These are phyloP conservation scores for Collybia nuda DNA, from an alignment of 768 basidiomycete genomes.

Conservation along the genomic window DNA sequence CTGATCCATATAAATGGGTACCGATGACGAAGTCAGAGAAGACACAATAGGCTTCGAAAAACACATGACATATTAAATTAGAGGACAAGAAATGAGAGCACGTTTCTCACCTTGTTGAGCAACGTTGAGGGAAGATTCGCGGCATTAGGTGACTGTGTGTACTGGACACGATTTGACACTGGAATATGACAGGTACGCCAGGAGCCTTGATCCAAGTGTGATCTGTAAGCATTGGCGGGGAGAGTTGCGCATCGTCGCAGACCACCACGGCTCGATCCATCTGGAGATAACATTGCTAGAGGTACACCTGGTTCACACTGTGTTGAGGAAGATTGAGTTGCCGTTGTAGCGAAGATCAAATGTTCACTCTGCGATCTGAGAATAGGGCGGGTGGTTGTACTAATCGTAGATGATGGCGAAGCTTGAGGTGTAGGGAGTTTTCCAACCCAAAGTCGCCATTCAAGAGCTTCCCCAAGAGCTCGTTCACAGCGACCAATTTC, in stretches of 20 bases:
- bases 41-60: neutral
- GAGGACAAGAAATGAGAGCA: too few relatives aligned
- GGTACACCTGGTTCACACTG: constrained; percentile 10
- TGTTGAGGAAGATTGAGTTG: constrained; percentile 20
- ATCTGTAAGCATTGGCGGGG: constrained; percentile 30
- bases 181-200: too few relatives aligned
- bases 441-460: constrained; percentile 93
- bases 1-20: constrained; percentile 1
- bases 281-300: neutral
- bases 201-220: too few relatives aligned
- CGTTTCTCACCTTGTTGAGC: too few relatives aligned
- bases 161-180: too few relatives aligned
- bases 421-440: constrained; percentile 43
- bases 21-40: neutral
- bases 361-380: constrained; percentile 54
- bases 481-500: constrained; percentile 91
- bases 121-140: too few relatives aligned
- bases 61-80: too few relatives aligned
- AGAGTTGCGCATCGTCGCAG: constrained; percentile 43
- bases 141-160: too few relatives aligned
- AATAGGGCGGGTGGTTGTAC: constrained; percentile 33
- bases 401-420: constrained; percentile 16
- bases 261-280: constrained; percentile 8
- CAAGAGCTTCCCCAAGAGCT: constrained; percentile 80
- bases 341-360: constrained; percentile 20